phyloP scores from a whole-genome alignment of 1,284 basidiomycete species.

The Malassezia slooffiae region DNA sequence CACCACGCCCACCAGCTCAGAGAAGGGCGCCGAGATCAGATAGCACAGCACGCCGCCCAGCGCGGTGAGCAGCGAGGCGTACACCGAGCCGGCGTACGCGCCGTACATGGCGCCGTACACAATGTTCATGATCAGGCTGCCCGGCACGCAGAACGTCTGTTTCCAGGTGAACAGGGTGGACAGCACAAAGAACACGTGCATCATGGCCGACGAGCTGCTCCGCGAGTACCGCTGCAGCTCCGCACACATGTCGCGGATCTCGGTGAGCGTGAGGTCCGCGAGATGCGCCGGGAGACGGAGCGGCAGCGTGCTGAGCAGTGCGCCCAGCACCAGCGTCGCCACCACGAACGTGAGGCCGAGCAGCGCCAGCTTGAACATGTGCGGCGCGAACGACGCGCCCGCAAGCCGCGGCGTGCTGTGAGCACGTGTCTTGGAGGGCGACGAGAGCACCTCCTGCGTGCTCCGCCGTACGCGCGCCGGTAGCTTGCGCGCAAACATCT shows the following conservation, averaged over 20 bases:
- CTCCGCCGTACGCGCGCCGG: too few species aligned
- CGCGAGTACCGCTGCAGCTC: slow-evolving; percentile 31
- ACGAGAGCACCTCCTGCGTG: background rate
- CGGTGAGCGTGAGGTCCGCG: slow-evolving; percentile 34
- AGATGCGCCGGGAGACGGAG: slow-evolving; percentile 36
- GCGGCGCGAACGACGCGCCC: slow-evolving; percentile 26
- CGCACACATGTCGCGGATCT: slow-evolving; percentile 38
- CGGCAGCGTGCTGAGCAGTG: slow-evolving; percentile 38
- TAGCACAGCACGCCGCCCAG: slow-evolving; percentile 42
- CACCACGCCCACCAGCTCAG: slow-evolving; percentile 26
- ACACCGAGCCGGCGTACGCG: slow-evolving; percentile 34
- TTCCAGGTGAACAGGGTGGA: slow-evolving; percentile 41
- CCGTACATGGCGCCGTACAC: slow-evolving; percentile 45
- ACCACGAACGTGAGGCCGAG: slow-evolving; percentile 28
- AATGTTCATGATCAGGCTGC: slow-evolving; percentile 44
- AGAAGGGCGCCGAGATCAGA: slow-evolving; percentile 31
- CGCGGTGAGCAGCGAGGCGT: slow-evolving; percentile 36
- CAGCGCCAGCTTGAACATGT: slow-evolving; percentile 26
- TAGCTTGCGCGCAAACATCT: too few species aligned
- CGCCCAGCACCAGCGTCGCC: slow-evolving; percentile 31
- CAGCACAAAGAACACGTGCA: slow-evolving; percentile 38
- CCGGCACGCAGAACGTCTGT: slow-evolving; percentile 42
- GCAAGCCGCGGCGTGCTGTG: slow-evolving; percentile 14
- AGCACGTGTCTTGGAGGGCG: too few species aligned
- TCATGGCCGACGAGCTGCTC: slow-evolving; percentile 19